phyloP scores from a whole-genome alignment of 2,329 filamentous ascomycete genomes.

The Beauveria asiatica region DNA sequence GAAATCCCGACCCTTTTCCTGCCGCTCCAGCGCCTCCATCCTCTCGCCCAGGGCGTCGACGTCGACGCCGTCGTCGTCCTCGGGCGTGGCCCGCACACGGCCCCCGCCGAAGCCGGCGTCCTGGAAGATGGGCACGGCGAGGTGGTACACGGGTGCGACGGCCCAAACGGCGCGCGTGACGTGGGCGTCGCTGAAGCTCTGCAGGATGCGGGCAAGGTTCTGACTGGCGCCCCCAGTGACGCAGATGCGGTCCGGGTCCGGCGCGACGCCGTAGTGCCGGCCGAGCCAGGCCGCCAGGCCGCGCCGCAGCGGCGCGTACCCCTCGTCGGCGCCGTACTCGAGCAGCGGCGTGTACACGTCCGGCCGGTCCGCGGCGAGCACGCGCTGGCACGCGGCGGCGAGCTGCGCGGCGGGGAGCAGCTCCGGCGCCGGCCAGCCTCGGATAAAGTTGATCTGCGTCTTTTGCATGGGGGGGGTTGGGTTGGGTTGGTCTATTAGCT shows the following conservation, averaged over 20 bases:
- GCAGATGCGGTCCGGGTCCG: conserved; percentile 54
- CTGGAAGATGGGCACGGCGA: conserved; percentile 78
- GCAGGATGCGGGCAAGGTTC: conserved; percentile 67
- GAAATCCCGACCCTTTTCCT: conserved; percentile 13
- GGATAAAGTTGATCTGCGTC: conserved; percentile 51
- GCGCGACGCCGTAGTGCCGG: conserved; percentile 43
- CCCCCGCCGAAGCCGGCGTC: conserved; percentile 62
- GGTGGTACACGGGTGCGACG: conserved; percentile 72
- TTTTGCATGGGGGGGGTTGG: neutral
- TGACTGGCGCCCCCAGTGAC: conserved; percentile 82
- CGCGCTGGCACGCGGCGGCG: conserved; percentile 48
- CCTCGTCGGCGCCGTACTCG: conserved; percentile 71
- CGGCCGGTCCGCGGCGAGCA: conserved; percentile 47
- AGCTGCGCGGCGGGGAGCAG: conserved; percentile 61
- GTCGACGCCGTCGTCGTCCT: conserved; percentile 72
- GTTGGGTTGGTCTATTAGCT: neutral
- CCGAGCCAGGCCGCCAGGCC: conserved; percentile 64
- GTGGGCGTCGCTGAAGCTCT: conserved; percentile 70
- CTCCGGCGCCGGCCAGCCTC: conserved; percentile 56
- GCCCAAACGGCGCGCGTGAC: conserved; percentile 73
- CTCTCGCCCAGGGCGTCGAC: conserved; percentile 38
- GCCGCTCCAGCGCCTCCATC: conserved; percentile 22
- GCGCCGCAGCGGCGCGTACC: conserved; percentile 60
- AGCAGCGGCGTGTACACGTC: conserved; percentile 55
- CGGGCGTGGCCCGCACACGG: conserved; percentile 60